phyloP scores from a whole-genome alignment of 306 rosid species.

The Mimosa bimucronata region DNA sequence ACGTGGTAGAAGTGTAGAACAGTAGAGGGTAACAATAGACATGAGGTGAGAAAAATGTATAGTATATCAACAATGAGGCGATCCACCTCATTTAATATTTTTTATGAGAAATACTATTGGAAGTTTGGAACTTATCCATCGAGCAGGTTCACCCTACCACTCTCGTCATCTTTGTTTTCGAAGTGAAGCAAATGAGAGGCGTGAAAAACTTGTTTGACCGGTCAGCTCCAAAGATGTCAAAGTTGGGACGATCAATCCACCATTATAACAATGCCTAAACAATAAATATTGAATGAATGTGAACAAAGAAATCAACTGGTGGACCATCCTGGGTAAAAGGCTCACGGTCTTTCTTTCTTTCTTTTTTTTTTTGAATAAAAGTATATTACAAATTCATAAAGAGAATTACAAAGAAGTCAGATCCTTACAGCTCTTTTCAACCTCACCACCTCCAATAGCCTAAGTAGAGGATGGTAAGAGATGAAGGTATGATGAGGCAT shows the following conservation, averaged over 20 bases:
- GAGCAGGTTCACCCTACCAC: background rate
- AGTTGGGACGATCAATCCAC: background rate
- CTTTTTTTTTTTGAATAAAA: background rate
- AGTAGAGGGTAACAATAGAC: background rate
- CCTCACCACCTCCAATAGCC: background rate
- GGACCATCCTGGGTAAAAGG: slow-evolving; percentile 31
- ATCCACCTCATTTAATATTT: background rate
- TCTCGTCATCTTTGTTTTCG: background rate
- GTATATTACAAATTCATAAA: background rate
- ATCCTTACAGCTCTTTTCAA: background rate
- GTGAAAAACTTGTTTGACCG: background rate
- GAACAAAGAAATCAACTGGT: slow-evolving; percentile 14
- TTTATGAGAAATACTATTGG: background rate
- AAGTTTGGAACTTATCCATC: background rate
- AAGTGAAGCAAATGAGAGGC: background rate
- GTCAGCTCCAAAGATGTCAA: slow-evolving; percentile 4
- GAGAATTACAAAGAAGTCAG: background rate
- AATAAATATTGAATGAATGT: background rate
- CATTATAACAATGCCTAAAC: background rate
- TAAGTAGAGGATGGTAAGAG: background rate
- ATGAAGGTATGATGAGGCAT: background rate
- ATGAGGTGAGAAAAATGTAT: background rate
- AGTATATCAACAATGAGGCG: background rate
- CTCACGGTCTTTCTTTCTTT: background rate
- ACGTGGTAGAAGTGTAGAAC: background rate